phyloP scores from a whole-genome alignment of 2,329 filamentous ascomycete species.

The Xylaria sp. region DNA sequence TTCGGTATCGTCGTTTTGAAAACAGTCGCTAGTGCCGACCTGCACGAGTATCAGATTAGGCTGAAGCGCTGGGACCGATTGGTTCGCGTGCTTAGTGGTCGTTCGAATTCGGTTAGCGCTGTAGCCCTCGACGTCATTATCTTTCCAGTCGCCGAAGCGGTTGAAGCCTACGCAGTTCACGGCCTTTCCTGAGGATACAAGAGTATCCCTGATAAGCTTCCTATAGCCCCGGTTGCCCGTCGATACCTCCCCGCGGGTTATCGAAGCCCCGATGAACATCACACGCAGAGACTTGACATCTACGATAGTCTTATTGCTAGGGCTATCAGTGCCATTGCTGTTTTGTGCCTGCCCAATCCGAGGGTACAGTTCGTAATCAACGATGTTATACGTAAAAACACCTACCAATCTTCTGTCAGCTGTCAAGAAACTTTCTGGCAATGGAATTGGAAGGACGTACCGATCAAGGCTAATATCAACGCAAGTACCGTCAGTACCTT shows the following conservation, averaged over 20 bases:
- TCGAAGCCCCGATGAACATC: slow-evolving; percentile 47
- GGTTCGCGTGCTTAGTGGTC: slow-evolving; percentile 39
- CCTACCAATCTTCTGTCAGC: slow-evolving; percentile 26
- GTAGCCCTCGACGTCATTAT: slow-evolving; percentile 48
- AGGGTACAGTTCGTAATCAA: slow-evolving; percentile 39
- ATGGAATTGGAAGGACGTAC: slow-evolving; percentile 17
- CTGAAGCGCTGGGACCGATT: slow-evolving; percentile 43
- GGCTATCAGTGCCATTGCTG: slow-evolving; percentile 11
- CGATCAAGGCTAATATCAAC: slow-evolving; percentile 24
- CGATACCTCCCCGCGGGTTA: slow-evolving; percentile 44
- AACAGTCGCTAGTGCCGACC: slow-evolving; percentile 47
- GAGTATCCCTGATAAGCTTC: slow-evolving; percentile 45
- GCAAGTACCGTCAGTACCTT: slow-evolving; percentile 16
- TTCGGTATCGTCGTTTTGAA: slow-evolving; percentile 42
- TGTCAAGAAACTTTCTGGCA: neutral
- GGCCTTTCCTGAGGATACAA: slow-evolving; percentile 42
- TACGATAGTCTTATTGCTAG: neutral
- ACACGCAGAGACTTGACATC: slow-evolving; percentile 41
- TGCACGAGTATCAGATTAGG: slow-evolving; percentile 48
- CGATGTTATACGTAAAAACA: slow-evolving; percentile 38
- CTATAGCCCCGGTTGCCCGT: slow-evolving; percentile 44
- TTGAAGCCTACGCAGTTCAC: slow-evolving; percentile 48
- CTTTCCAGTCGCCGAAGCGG: slow-evolving; percentile 45
- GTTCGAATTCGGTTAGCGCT: slow-evolving; percentile 42
- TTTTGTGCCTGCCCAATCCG: slow-evolving; percentile 14